These are phyloP conservation scores for Sclerotinia nivalis DNA, from an alignment of 2,329 filamentous ascomycete genomes.

Conservation along the genomic window DNA sequence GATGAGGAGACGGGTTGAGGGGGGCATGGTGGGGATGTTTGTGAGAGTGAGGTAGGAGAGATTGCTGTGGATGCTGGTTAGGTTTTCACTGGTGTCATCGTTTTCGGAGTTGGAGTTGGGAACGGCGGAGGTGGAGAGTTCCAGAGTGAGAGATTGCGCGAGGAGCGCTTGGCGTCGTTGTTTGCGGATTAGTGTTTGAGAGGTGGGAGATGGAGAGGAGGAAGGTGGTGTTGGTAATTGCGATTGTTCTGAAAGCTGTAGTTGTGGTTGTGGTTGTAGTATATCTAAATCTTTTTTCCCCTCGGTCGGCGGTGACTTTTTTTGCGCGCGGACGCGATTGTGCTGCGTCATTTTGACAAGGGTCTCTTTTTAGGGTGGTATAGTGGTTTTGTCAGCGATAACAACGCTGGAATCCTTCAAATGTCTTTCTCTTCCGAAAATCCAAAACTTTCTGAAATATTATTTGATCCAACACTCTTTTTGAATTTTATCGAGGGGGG, in stretches of 20 bases:
- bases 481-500: too few species aligned
- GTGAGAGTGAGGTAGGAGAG: background rate
- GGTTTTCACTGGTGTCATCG: background rate
- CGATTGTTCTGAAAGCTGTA: background rate
- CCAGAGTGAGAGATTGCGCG: background rate
- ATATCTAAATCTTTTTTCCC: background rate
- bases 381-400: background rate
- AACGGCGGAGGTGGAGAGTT: background rate
- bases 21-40: conserved; percentile 26
- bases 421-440: background rate
- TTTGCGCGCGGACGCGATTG: conserved; percentile 9
- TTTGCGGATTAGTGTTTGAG: background rate
- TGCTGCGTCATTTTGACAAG: conserved; percentile 15
- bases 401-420: background rate
- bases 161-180: background rate
- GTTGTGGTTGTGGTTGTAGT: background rate
- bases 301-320: background rate
- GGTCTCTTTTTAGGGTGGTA: background rate
- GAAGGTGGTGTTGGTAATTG: background rate
- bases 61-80: background rate
- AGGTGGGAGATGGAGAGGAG: background rate
- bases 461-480: background rate
- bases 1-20: conserved; percentile 63
- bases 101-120: background rate
- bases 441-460: background rate